Evolutionary conservation across 257 asterid species (phyloP), one percentile per base, ranked within the genome.

Genomic region (Petrea volubilis): DNA sequence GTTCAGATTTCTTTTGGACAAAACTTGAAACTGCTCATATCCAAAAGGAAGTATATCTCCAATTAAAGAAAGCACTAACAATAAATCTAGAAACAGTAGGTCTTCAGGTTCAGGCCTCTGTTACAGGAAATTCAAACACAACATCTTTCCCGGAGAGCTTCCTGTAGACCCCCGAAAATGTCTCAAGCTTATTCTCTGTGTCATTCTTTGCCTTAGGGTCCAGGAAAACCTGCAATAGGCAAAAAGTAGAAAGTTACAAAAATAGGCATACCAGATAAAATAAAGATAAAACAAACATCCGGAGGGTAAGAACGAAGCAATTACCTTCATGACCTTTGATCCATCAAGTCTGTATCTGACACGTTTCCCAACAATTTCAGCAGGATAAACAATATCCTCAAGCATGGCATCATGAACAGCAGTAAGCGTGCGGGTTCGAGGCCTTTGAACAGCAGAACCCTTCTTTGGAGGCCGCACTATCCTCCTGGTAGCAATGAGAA

Each of bases 371-470:
- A 86, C 89, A 78, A 92, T 92, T 82, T 92, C 97, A 41, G 96
- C 95, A 7, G 96, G 97, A 13, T 81, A 87, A 50, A 87, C 97
- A 18, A 92, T 81, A 53, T 92, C 97, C 88, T 92, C 98, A 7
- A 92, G 90, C 70, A 89, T 75, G 29, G 96, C 96, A 10, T 92
- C 98, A 59, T 92, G 98, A 50, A 92, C 98, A 11, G 96, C 71
- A 44, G 96, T 92, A n/a, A 92, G 92, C 23, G 96, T 92, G 56
- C 98, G 90, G 70, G 87, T 70, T 59, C 98, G 86, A 14, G 98
- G 98, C 36, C 96, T 78, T 65, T 89, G 96, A 44, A 60, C 91
- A 67, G 98, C 98, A 61, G 96, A 88, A 41, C 98, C 96, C 74
- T 88, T 92, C 94, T 87, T 92, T 1, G 96, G 98, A 40, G 96